These are phyloP conservation scores for Kuraishia floccosa DNA, from an alignment of 805 yeast species.

Conservation along the genomic window DNA sequence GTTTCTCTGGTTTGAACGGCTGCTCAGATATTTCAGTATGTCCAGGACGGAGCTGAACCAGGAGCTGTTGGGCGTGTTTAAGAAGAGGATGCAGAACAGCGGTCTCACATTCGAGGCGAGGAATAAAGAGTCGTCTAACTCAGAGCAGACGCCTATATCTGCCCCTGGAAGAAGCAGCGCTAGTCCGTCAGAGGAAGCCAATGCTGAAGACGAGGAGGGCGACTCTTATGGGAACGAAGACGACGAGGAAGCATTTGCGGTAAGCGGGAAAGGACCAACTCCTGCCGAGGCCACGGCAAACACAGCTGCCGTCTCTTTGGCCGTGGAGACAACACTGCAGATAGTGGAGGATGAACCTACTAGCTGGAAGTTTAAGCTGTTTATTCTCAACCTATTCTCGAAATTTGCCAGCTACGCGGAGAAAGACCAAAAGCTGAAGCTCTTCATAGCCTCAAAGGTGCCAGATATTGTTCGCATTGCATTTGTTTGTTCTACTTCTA, in stretches of 20 bases:
- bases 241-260: conserved; percentile 1
- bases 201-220: conserved; percentile 6
- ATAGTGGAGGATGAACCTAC: conserved; percentile 40
- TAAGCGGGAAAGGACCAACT: no score
- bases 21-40: conserved; percentile 13
- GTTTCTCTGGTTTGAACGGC: conserved; percentile 15
- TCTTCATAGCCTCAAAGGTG: conserved; percentile 30
- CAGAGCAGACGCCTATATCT: neutral
- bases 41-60: conserved; percentile 12
- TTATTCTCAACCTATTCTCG: conserved; percentile 33
- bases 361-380: conserved; percentile 42
- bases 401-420: conserved; percentile 28
- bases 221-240: conserved; percentile 6
- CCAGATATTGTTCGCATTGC: conserved; percentile 68
- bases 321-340: conserved; percentile 3
- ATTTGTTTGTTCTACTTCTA: conserved; percentile 71
- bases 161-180: neutral
- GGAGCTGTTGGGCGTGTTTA: conserved; percentile 12
- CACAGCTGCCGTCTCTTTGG: conserved; percentile 2
- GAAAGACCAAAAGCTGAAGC: conserved; percentile 24
- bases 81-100: conserved; percentile 16
- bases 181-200: conserved; percentile 3
- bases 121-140: neutral
- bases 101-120: conserved; percentile 15
- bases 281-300: conserved; percentile 5